Base-by-base conservation (phyloP, 768 basidiomycete species). In the Crucibulum laeve region DNA sequence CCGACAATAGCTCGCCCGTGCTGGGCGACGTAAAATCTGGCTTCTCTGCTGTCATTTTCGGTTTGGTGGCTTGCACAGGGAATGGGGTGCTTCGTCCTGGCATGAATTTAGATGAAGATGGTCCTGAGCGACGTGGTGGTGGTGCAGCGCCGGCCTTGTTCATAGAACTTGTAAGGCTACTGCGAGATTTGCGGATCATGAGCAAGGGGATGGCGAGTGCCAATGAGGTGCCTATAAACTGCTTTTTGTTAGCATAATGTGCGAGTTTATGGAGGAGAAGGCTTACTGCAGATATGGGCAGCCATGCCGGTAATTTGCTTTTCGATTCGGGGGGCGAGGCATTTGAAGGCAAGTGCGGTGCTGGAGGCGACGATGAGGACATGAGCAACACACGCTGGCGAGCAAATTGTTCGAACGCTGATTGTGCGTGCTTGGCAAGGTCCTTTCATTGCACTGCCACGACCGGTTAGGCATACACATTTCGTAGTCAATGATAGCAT, bases 201-300 rank as follows among this genome's bases (percentile, higher is more conserved):
- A 67, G 45, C 0, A 69, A 50, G 3, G 67, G 68, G 28, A 70
- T 56, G 15, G 62, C 65, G 7, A 71, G 48, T 17, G 59, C 60
- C 10, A 63, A 39, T 33, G 53, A 57, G 2, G 64, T 65, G 18
- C 64, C 62, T 28, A 63, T 37, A 44, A 62, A 58, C 62, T 65
- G 26, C 37, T 10, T 21, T 17, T 21, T 4, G n/a, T 24, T 22
- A 25, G 26, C n/a, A 3, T 14, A 4, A 8, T 24, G 21, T 5
- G 32, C 21, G 5, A 19, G 10, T 25, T 42, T 23, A 18, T 8
- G 6, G 24, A 25, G 13, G 17, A 3, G 18, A 18, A 15, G 18
- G 28, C 53, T 43, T 50, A 61, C 62, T 13, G 55, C 56, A 5
- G 60, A 58, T 39, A 61, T 45, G 28, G 62, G 58, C 5, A 61